phyloP scores from a whole-genome alignment of 2,329 filamentous ascomycete species.

The Byssochlamys sp. region DNA sequence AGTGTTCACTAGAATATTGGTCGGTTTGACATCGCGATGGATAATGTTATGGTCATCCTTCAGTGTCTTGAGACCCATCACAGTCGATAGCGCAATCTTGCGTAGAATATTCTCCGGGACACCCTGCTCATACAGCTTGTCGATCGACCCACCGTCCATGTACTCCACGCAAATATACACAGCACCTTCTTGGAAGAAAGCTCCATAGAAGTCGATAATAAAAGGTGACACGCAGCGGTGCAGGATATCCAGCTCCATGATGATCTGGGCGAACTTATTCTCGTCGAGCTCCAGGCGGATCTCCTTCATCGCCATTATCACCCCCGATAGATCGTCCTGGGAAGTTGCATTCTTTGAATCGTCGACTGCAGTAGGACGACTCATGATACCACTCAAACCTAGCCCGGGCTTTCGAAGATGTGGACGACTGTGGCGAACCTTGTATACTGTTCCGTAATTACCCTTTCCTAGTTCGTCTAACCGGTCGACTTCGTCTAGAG shows the following conservation, averaged over 20 bases:
- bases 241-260: conserved; percentile 93
- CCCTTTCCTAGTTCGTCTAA: conserved; percentile 91
- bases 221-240: conserved; percentile 91
- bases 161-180: conserved; percentile 99
- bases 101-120: conserved; percentile 78
- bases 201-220: conserved; percentile 97
- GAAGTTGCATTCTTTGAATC: conserved; percentile 7
- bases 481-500: conserved; percentile 87
- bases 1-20: conserved; percentile 91
- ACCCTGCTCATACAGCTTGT: conserved; percentile 85
- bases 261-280: conserved; percentile 89
- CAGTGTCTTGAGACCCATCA: conserved; percentile 80
- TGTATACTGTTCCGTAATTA: conserved; percentile 97
- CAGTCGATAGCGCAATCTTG: conserved; percentile 82
- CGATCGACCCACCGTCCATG: conserved; percentile 96
- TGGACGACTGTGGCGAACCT: conserved; percentile 74
- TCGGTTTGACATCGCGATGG: conserved; percentile 94
- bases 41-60: conserved; percentile 99
- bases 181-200: conserved; percentile 96
- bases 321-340: conserved; percentile 42
- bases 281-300: conserved; percentile 92
- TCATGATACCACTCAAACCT: conserved; percentile 52
- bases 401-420: conserved; percentile 51
- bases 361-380: conserved; percentile 21
- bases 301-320: conserved; percentile 98